These are phyloP conservation scores for Aspergillus piperis DNA, from an alignment of 2,329 filamentous ascomycete species.

Conservation along the genomic window DNA sequence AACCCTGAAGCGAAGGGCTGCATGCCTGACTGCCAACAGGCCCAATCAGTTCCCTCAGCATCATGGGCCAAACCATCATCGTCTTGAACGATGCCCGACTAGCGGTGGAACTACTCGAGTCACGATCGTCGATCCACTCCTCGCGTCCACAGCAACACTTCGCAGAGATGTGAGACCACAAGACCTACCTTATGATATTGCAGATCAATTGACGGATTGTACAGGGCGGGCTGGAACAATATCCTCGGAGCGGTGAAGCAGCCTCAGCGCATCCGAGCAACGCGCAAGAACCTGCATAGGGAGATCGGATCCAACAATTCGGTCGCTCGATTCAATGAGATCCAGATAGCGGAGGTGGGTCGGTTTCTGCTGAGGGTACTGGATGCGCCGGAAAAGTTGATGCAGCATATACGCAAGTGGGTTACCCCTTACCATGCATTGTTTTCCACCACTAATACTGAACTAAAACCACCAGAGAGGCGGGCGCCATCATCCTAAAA, in stretches of 20 bases:
- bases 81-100: conserved; percentile 33
- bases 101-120: conserved; percentile 34
- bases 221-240: conserved; percentile 39
- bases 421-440: neutral
- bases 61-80: conserved; percentile 34
- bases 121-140: conserved; percentile 26
- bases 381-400: conserved; percentile 39
- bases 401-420: conserved; percentile 42
- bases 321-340: conserved; percentile 40
- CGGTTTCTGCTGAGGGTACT: conserved; percentile 48
- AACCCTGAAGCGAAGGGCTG: too few relatives aligned
- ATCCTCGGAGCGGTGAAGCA: conserved; percentile 37
- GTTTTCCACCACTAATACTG: neutral
- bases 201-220: neutral
- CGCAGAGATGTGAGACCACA: conserved; percentile 33
- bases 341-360: conserved; percentile 48
- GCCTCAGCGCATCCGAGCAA: conserved; percentile 37
- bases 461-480: conserved; percentile 26
- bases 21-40: conserved; percentile 12
- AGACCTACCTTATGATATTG: neutral
- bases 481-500: conserved; percentile 43
- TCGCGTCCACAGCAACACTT: conserved; percentile 28
- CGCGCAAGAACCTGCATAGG: conserved; percentile 48
- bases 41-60: conserved; percentile 36
- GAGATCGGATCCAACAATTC: conserved; percentile 47